These are phyloP conservation scores for Euptelea pleiosperma DNA, from an alignment of 164 flowering plant species.

Conservation along the genomic window DNA sequence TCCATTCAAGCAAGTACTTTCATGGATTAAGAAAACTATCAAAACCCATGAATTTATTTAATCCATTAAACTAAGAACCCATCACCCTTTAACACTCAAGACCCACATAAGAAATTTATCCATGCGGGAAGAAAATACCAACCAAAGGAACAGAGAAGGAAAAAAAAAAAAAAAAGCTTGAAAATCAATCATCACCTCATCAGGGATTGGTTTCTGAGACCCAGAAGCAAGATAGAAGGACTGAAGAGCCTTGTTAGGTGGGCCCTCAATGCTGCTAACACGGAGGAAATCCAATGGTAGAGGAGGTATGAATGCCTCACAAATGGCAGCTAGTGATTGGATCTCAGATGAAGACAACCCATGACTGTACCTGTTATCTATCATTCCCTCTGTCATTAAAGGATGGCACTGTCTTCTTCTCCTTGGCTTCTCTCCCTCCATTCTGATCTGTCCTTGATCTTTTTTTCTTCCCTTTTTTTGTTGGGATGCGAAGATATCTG, in stretches of 20 bases:
- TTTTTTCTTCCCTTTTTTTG: background rate
- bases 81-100: no score
- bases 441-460: no score
- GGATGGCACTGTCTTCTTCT: slow-evolving; percentile 33
- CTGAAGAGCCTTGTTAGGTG: slow-evolving; percentile 13
- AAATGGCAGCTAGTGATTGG: slow-evolving; percentile 38
- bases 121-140: no score
- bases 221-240: slow-evolving; percentile 45
- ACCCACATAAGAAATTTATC: no score
- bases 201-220: slow-evolving; percentile 38
- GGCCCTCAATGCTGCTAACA: slow-evolving; percentile 9
- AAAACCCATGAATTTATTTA: no score
- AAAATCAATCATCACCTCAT: slow-evolving; percentile 36
- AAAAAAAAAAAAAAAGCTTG: no score
- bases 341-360: slow-evolving; percentile 42
- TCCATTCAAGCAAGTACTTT: no score
- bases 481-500: no score
- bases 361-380: slow-evolving; percentile 32
- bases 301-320: slow-evolving; percentile 50
- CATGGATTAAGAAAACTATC: no score
- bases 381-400: slow-evolving; percentile 33
- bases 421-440: slow-evolving; percentile 3
- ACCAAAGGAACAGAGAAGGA: no score
- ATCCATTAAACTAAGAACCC: no score
- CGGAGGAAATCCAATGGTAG: slow-evolving; percentile 16